Percentiles rank a stretch among this genome's conserved stretches.
Evolutionary conservation across 1,284 basidiomycete genomes (phyloP).

Genomic region (Microbotryum scabiosae): DNA sequence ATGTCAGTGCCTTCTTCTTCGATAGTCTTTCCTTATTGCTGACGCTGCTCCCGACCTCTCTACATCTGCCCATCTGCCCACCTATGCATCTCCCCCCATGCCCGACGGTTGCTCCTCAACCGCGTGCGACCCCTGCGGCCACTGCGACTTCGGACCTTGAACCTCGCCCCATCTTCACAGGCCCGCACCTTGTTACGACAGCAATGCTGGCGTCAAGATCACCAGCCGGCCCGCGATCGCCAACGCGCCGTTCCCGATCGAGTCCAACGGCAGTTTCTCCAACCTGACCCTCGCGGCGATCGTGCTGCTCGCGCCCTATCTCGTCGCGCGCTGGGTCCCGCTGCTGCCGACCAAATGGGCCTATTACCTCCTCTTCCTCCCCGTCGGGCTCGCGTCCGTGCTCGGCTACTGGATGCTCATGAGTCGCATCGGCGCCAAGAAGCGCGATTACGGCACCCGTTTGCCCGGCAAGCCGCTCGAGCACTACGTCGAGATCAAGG

Average conservation of each 20-base stretch:
- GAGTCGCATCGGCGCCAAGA: slow-evolving; percentile 59
- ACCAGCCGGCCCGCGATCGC: slow-evolving; percentile 35
- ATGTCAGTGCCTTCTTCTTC: no score
- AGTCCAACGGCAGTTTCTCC: slow-evolving; percentile 46
- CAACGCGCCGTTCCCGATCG: slow-evolving; percentile 77
- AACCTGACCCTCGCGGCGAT: slow-evolving; percentile 61
- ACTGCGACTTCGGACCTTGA: no score
- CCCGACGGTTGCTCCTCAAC: no score
- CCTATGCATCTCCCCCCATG: no score
- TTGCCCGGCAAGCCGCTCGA: slow-evolving; percentile 80
- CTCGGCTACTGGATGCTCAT: slow-evolving; percentile 84
- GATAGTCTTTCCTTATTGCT: no score
- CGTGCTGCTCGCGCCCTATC: slow-evolving; percentile 62
- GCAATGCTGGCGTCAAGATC: slow-evolving; percentile 26
- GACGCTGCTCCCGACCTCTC: no score
- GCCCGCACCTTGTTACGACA: slow-evolving; percentile 18
- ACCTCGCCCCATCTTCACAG: no score
- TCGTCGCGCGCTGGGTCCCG: slow-evolving; percentile 60
- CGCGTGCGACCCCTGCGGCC: no score
- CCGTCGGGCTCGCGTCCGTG: slow-evolving; percentile 63
- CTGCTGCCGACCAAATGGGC: slow-evolving; percentile 54
- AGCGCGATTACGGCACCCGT: slow-evolving; percentile 78
- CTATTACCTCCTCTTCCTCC: slow-evolving; percentile 57
- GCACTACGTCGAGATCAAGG: slow-evolving; percentile 85
- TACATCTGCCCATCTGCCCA: no score